Evolutionary conservation across 169 alveolate species (phyloP), one percentile per base, ranked within the genome.

Genomic region (Plasmodium falciparum): DNA sequence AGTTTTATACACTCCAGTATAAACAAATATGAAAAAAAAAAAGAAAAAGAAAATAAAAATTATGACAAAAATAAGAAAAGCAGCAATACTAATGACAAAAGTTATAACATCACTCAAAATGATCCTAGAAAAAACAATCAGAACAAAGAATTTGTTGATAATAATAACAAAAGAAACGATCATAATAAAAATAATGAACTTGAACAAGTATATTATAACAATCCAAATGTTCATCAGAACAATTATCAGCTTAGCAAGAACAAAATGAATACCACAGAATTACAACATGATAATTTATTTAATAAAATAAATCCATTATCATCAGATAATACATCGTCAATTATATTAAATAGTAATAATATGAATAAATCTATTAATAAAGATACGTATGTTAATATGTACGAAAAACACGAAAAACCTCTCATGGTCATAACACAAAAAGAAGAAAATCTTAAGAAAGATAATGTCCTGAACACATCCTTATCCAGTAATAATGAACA

Each of bases 1-100:
- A 66, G 89, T 4, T 78, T 78, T 78, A 52, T 78, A 12, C 89
- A 78, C 50, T 63, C 71, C 12, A 76, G 89, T 50, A 78, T 78
- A 66, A 78, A 78, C 17, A 78, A 78, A 50, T 78, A 78, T 45
- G 63, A 50, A 29, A 78, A 78, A 54, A 26, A 52, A 43, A 78
- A 66, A 50, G 56, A 50, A 26, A 76, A 65, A 50, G 33, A 6
- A 6, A 22, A 17, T 20, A 45, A 47, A 4, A 12, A 66, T 24
- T 17, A 5, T 15, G 39, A 33, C 13, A 12, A 39, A 39, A 26
- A 12, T 11, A 12, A n/a, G 5, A 39, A 24, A 24, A 39, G 11
- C 11, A 20, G 9, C 13, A 66, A 24, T 11, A 39, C 0, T 0
- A 61, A 13, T n/a, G 47, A 61, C 11, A 26, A 3, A 0, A 54